Evolutionary conservation across 176 grass and related monocot species (phyloP).

Genomic region (Phoenix dactylifera): DNA sequence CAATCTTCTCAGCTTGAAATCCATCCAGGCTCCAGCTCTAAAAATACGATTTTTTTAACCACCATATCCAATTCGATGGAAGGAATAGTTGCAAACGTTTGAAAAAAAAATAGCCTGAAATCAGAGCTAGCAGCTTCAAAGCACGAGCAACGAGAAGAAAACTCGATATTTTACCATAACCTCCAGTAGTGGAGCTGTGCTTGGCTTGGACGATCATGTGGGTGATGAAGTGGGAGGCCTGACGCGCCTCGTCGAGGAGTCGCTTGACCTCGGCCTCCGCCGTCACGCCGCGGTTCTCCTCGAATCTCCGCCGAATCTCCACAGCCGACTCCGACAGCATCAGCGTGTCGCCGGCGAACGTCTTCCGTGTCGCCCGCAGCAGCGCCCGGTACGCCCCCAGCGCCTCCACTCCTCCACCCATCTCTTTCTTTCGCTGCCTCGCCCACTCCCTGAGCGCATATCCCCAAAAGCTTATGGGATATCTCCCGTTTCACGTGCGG

Average conservation of each 20-base stretch:
- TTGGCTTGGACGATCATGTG: conserved; percentile 87
- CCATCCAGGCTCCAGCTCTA: too few species aligned
- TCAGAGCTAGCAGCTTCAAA: conserved; percentile 7
- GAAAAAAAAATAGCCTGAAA: neutral
- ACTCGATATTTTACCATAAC: conserved; percentile 42
- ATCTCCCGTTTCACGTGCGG: too few species aligned
- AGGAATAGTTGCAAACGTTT: too few species aligned
- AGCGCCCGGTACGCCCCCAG: conserved; percentile 71
- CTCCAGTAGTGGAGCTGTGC: conserved; percentile 42
- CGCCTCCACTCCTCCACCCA: conserved; percentile 32
- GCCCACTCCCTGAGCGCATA: too few species aligned
- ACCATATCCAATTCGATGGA: too few species aligned
- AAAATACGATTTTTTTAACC: too few species aligned
- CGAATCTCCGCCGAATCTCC: conserved; percentile 88
- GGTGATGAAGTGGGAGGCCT: conserved; percentile 82
- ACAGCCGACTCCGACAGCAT: conserved; percentile 66
- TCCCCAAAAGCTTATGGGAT: too few species aligned
- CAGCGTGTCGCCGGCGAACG: conserved; percentile 66
- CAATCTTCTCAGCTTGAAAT: too few species aligned
- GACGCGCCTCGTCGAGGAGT: conserved; percentile 53
- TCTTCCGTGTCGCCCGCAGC: conserved; percentile 62
- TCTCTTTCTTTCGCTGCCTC: neutral
- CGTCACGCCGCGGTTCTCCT: conserved; percentile 45
- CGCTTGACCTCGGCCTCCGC: conserved; percentile 33
- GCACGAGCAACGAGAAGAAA: neutral